Evolutionary conservation across 192 early-diverging fungal genomes (phyloP).

Genomic region (Backusella westeae): DNA sequence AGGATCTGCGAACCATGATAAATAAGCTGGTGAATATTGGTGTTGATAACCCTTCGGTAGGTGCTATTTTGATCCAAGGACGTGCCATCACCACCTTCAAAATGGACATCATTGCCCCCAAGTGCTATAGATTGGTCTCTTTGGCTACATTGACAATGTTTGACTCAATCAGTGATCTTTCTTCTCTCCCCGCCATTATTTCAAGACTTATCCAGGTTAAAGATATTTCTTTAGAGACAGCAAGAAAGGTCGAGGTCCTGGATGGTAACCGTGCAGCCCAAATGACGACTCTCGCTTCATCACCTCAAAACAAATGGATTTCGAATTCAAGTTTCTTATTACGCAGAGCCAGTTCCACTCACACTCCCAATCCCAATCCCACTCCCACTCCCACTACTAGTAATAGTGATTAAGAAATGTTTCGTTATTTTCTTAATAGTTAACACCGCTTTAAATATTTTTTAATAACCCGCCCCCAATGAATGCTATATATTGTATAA

Average conservation of each 20-base stretch:
- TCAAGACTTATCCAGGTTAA: background rate
- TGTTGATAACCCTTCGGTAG: background rate
- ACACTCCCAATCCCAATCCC: background rate
- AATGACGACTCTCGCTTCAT: background rate
- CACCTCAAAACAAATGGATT: background rate
- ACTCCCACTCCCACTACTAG: background rate
- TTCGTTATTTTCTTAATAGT: too few species aligned
- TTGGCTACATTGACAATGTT: background rate
- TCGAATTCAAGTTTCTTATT: background rate
- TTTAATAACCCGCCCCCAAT: too few species aligned
- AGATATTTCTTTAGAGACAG: background rate
- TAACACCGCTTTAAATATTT: too few species aligned
- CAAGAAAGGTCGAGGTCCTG: background rate
- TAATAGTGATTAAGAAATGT: too few species aligned
- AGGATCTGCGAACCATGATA: background rate
- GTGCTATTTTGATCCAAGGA: background rate
- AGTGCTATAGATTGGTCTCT: background rate
- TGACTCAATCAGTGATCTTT: background rate
- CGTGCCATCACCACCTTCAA: background rate
- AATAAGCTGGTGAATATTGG: background rate
- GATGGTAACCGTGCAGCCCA: background rate
- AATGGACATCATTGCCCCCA: background rate
- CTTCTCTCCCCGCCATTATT: background rate
- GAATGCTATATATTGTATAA: too few species aligned
- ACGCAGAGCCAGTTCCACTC: background rate